Conservation (phyloP, 2,329 filamentous ascomycete species). For the Nemania bipapillata region DNA sequence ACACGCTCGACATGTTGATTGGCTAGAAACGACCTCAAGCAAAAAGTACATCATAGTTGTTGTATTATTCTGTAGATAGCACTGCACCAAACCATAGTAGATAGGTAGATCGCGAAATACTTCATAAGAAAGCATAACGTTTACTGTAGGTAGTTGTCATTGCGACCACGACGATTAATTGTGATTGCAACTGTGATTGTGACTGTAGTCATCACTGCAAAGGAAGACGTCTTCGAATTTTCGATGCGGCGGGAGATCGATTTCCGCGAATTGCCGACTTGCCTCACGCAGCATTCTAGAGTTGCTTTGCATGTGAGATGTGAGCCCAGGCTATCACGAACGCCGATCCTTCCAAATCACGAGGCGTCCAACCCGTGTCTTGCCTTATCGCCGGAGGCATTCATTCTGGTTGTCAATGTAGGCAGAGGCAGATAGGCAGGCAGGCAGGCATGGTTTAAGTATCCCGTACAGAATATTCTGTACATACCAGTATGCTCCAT, state of each 20-base stretch:
- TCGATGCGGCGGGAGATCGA: background rate
- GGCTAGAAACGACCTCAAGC: background rate
- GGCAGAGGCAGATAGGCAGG: no score
- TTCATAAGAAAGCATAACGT: background rate
- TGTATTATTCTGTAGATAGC: no score
- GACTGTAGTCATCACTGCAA: background rate
- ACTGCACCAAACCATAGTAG: no score
- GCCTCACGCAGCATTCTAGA: background rate
- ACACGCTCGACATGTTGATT: background rate
- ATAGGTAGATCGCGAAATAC: background rate
- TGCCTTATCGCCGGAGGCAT: background rate
- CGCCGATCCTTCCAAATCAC: background rate
- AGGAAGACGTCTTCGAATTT: background rate
- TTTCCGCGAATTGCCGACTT: background rate
- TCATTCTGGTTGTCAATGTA: background rate
- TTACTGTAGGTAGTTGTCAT: no score
- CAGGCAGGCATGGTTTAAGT: no score
- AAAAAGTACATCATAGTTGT: no score
- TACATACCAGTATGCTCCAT: no score
- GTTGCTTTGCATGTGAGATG: background rate
- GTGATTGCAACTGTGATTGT: background rate
- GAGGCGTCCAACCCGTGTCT: background rate
- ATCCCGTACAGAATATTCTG: no score
- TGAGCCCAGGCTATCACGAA: background rate
- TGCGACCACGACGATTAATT: no score